Conservation (phyloP, 2,329 filamentous ascomycete genomes). For the Ophiostoma quercus region DNA sequence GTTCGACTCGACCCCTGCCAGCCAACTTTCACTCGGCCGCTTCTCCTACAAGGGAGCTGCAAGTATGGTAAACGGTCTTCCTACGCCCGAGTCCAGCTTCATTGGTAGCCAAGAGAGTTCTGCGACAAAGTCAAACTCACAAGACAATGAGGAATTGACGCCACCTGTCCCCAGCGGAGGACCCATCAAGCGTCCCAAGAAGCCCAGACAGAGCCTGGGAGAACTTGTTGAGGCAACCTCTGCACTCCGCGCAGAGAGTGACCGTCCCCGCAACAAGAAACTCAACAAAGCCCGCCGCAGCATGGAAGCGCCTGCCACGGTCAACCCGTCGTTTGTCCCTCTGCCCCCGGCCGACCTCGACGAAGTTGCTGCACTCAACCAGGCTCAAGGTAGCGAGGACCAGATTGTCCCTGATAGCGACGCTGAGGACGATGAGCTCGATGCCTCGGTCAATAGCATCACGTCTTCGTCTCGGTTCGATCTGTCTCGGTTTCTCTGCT, state of each 20-base stretch:
- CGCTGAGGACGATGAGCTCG: slow-evolving; percentile 39
- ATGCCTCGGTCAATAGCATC: background rate
- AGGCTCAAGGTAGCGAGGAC: slow-evolving; percentile 50
- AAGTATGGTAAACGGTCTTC: slow-evolving; percentile 40
- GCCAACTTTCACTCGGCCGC: slow-evolving; percentile 25
- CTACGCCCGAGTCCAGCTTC: slow-evolving; percentile 36
- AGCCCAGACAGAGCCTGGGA: slow-evolving; percentile 22
- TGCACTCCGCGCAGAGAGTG: background rate
- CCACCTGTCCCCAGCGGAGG: slow-evolving; percentile 16
- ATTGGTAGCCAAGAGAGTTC: background rate
- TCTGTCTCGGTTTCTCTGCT: slow-evolving; percentile 46
- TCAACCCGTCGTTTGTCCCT: slow-evolving; percentile 52
- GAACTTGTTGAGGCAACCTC: slow-evolving; percentile 22
- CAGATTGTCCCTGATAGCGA: slow-evolving; percentile 51
- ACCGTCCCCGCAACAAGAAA: background rate
- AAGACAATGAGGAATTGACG: background rate
- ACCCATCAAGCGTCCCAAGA: background rate
- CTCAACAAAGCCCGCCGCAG: slow-evolving; percentile 27
- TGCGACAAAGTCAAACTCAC: background rate
- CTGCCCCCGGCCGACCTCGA: slow-evolving; percentile 50
- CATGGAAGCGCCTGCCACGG: slow-evolving; percentile 29
- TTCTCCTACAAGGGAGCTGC: slow-evolving; percentile 28
- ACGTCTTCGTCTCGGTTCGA: slow-evolving; percentile 36
- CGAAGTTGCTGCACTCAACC: slow-evolving; percentile 50
- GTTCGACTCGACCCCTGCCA: slow-evolving; percentile 18